A percentile compares a stretch with the other conserved stretches of the same genome.
These are phyloP conservation scores for Amaranthus hypochondriacus DNA, from an alignment of 148 eudicot genomes.

Conservation along the genomic window DNA sequence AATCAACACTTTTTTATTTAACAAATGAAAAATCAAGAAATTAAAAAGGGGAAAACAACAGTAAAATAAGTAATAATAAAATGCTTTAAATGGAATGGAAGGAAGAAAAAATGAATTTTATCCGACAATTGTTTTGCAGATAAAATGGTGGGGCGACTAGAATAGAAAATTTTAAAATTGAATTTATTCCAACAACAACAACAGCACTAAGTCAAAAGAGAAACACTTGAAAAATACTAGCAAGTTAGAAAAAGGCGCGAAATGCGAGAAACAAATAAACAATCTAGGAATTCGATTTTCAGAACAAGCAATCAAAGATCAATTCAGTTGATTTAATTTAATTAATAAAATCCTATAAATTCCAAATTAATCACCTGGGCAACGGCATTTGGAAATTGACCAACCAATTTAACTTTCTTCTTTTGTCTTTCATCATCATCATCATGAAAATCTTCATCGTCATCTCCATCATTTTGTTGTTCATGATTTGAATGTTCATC, in stretches of 20 bases:
- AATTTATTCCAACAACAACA: neutral
- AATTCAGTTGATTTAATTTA: neutral
- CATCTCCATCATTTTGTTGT: neutral
- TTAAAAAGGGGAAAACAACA: neutral
- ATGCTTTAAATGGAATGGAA: constrained; percentile 18
- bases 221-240: constrained; percentile 25
- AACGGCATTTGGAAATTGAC: constrained; percentile 37
- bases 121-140: constrained; percentile 5
- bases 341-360: neutral
- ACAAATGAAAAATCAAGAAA: neutral
- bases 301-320: constrained; percentile 12
- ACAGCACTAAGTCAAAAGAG: constrained; percentile 38
- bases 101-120: constrained; percentile 7
- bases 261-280: constrained; percentile 28
- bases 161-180: constrained; percentile 17
- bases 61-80: constrained; percentile 13
- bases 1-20: constrained; percentile 32
- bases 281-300: neutral
- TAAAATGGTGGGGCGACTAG: constrained; percentile 25
- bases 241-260: constrained; percentile 44
- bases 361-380: constrained; percentile 2
- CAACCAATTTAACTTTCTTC: constrained; percentile 71
- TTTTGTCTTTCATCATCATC: constrained; percentile 58
- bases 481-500: constrained; percentile 10
- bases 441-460: constrained; percentile 16